These are phyloP conservation scores for Dianthus caryophyllus DNA, from an alignment of 148 eudicot species.

Conservation along the genomic window DNA sequence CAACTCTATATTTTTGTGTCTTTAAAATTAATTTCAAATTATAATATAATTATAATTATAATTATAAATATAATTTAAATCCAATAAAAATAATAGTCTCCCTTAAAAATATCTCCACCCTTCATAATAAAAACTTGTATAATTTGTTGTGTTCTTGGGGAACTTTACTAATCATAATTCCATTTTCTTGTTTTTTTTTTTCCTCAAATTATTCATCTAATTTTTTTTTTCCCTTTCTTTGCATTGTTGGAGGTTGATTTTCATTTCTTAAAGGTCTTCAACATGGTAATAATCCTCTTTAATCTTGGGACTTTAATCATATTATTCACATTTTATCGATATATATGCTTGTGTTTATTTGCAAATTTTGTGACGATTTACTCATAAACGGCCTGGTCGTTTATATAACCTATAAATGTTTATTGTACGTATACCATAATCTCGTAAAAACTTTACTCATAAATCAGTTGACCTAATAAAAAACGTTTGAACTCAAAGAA, in stretches of 20 bases:
- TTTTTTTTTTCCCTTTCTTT: neutral
- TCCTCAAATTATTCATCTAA: neutral
- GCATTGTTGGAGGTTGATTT: constrained; percentile 14
- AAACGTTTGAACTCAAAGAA: too few species aligned
- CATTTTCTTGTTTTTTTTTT: neutral
- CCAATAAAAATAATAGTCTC: neutral
- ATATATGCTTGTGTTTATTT: too few species aligned
- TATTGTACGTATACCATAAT: too few species aligned
- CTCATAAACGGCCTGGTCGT: too few species aligned
- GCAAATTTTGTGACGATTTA: too few species aligned
- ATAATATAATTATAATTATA: neutral
- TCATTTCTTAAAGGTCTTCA: constrained; percentile 1
- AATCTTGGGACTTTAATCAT: neutral
- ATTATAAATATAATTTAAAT: neutral
- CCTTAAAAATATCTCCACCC: constrained; percentile 25
- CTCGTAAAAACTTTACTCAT: too few species aligned
- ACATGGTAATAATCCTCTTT: constrained; percentile 14
- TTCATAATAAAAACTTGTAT: constrained; percentile 3
- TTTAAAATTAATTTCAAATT: neutral
- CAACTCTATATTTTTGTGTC: neutral
- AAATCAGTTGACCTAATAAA: too few species aligned
- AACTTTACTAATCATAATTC: constrained; percentile 5
- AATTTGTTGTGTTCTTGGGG: neutral
- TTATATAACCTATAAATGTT: too few species aligned
- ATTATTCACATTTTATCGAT: neutral